Percentiles rank a stretch among this genome's conserved stretches.
Conservation (phyloP, 148 eudicot genomes). For the Cornus kousa region DNA sequence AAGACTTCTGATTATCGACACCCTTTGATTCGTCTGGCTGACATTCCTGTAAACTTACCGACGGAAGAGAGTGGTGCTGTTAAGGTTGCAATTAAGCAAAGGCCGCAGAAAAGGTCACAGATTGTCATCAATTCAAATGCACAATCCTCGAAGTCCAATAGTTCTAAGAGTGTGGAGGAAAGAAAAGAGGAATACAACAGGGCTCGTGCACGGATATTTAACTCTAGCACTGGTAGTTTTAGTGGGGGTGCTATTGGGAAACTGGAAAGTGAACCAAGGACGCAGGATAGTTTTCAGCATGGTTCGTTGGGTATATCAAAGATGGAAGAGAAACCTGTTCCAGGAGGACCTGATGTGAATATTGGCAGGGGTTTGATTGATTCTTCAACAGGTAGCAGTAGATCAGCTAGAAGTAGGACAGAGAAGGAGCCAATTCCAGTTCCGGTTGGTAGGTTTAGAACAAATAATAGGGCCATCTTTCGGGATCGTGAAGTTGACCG, state of each 20-base stretch:
- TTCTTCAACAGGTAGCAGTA: slow-evolving; percentile 64
- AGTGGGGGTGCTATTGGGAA: slow-evolving; percentile 43
- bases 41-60: slow-evolving; percentile 82
- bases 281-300: slow-evolving; percentile 48
- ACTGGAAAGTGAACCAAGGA: slow-evolving; percentile 51
- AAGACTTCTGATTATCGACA: slow-evolving; percentile 70
- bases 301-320: slow-evolving; percentile 39
- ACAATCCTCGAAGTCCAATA: slow-evolving; percentile 44
- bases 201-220: slow-evolving; percentile 86
- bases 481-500: slow-evolving; percentile 93
- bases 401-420: slow-evolving; percentile 63
- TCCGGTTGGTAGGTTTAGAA: slow-evolving; percentile 51
- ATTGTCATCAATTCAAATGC: slow-evolving; percentile 32
- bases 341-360: slow-evolving; percentile 48
- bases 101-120: slow-evolving; percentile 70
- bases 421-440: slow-evolving; percentile 51
- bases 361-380: slow-evolving; percentile 51
- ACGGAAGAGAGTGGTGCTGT: slow-evolving; percentile 61
- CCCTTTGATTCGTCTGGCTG: slow-evolving; percentile 87
- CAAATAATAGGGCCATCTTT: slow-evolving; percentile 80
- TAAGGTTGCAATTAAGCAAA: slow-evolving; percentile 93
- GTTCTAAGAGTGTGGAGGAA: slow-evolving; percentile 89
- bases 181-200: slow-evolving; percentile 94
- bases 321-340: slow-evolving; percentile 45
- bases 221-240: slow-evolving; percentile 45